Percentiles rank a stretch among this genome's conserved stretches.
Conservation (phyloP, 257 asterid genomes). For the Fraxinus americana region DNA sequence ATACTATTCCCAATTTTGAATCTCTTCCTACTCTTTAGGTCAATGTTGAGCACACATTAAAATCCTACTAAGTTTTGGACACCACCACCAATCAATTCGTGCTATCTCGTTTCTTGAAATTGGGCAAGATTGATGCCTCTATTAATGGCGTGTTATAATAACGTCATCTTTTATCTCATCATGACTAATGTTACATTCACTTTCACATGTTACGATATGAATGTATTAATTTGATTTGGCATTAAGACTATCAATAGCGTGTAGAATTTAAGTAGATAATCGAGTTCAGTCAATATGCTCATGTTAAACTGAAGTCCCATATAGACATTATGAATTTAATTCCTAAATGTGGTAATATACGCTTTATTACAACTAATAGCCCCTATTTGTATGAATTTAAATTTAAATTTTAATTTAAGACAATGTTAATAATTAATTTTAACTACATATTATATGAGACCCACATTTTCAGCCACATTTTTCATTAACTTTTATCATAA, state of each 20-base stretch:
- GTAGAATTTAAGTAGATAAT: not conserved
- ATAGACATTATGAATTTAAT: no score
- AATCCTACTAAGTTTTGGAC: not conserved
- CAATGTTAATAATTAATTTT: no score
- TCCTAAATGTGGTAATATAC: no score
- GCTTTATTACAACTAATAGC: no score
- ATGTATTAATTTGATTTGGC: not conserved
- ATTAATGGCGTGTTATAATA: no score
- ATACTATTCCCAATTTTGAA: not conserved
- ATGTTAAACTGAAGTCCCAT: not conserved
- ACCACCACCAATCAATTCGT: not conserved
- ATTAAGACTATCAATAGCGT: not conserved
- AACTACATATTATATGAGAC: no score
- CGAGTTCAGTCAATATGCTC: no score
- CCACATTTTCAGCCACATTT: no score
- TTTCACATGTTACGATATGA: not conserved
- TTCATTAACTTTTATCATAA: no score
- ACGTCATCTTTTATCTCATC: no score
- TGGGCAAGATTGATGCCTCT: not conserved
- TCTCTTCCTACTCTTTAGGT: not conserved
- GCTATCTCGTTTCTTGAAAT: not conserved
- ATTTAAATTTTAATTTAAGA: no score
- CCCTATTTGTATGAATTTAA: no score
- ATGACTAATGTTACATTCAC: not conserved
- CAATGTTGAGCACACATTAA: not conserved